These are phyloP conservation scores for Meyerozyma smithsonii DNA, from an alignment of 1,139 yeast species.

Conservation along the genomic window DNA sequence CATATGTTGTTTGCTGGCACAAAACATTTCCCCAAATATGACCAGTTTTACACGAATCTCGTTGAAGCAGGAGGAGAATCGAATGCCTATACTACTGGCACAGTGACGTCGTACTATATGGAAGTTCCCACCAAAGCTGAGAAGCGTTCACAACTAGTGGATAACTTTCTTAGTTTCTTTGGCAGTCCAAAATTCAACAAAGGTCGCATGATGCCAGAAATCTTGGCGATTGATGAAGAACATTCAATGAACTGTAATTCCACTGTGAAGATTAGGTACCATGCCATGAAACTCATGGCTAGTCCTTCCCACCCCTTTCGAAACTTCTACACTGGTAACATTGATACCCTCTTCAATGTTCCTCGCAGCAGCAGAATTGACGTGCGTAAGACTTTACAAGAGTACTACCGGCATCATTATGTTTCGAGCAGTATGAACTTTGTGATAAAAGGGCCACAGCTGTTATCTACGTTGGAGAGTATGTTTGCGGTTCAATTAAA, in stretches of 20 bases:
- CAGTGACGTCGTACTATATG: constrained; percentile 56
- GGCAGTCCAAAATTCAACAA: constrained; percentile 45
- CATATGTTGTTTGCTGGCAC: constrained; percentile 63
- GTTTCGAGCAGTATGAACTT: constrained; percentile 43
- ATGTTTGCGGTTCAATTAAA: constrained; percentile 30
- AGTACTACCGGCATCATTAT: constrained; percentile 22
- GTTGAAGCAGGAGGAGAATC: constrained; percentile 47
- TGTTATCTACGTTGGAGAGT: constrained; percentile 55
- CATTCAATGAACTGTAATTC: constrained; percentile 47
- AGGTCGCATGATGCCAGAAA: constrained; percentile 42
- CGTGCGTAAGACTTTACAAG: constrained; percentile 11
- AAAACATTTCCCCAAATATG: constrained; percentile 45
- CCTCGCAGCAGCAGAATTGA: constrained; percentile 14
- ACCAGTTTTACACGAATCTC: constrained; percentile 39
- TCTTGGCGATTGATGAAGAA: constrained; percentile 59
- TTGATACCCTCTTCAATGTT: constrained; percentile 22
- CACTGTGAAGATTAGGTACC: constrained; percentile 46
- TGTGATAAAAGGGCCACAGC: constrained; percentile 61
- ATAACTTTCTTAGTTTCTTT: constrained; percentile 51
- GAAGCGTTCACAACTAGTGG: constrained; percentile 27
- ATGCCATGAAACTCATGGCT: constrained; percentile 52
- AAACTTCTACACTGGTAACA: constrained; percentile 45
- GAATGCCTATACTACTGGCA: constrained; percentile 68
- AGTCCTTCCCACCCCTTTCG: constrained; percentile 37
- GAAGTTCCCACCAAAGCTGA: constrained; percentile 46